Base-by-base conservation (phyloP, 139 green algal species). In the Volvox reticuliferus region DNA sequence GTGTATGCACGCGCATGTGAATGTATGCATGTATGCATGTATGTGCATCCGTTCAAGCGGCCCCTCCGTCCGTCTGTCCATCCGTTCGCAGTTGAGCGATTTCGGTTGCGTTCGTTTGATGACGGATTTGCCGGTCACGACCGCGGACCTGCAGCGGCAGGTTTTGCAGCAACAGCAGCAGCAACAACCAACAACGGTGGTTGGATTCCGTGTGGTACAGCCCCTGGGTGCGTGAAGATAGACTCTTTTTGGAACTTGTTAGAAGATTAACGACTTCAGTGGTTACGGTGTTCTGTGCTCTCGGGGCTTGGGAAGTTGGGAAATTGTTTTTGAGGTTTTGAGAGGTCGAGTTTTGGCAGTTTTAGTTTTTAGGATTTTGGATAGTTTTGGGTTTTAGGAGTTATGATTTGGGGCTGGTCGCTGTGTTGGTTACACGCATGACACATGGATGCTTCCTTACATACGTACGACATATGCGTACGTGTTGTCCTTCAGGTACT, bases 61-160 rank as follows among this genome's bases (percentile, higher is more conserved):
- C 67, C 67, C 6, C 67, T 75, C 24, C 12, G 22, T 28, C 24
- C 22, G 14, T 28, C 67, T 28, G 12, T 75, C 22, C 22, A 28
- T 55, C 9, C 65, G 2, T 30, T 17, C 76, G 71, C 68, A 89
- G 84, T 44, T 89, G 84, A 89, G 84, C 37, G 84, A 89, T n/a
- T 89, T 89, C 19, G 84, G 84, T 44, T 89, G 84, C 36, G 84
- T 89, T 28, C 84, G 68, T 13, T 69, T 89, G 21, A 89, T 89
- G 84, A 89, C 84, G 12, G 67, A 81, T 17, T 37, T 81, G 24
- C 67, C 84, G 9, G 26, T 63, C 21, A 79, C 81, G 17, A 16
- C 61, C n/a, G 81, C 78, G 63, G 82, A 88, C 20, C 82, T 36
- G 33, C 79, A 71, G 79, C 79, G 55, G 26, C 78, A 22, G 19